These are phyloP conservation scores for Ophiostoma triangulosporum DNA, from an alignment of 2,329 filamentous ascomycete species.

Conservation along the genomic window DNA sequence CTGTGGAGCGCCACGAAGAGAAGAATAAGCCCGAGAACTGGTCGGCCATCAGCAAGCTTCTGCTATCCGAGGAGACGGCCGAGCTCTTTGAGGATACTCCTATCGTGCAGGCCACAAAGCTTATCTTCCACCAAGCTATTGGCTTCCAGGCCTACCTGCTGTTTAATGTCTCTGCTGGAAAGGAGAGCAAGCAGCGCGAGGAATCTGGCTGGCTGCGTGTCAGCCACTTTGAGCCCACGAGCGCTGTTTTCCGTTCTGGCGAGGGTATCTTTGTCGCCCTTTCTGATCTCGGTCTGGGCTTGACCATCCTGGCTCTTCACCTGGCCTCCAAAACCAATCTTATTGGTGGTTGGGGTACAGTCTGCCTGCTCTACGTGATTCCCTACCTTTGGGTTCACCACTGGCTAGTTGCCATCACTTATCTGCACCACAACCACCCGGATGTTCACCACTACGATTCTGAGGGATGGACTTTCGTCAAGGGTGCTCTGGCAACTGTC, in stretches of 20 bases:
- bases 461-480: constrained; percentile 78
- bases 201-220: constrained; percentile 53
- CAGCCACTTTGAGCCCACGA: constrained; percentile 86
- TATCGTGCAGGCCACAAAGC: constrained; percentile 36
- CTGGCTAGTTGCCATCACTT: constrained; percentile 97
- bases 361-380: constrained; percentile 85
- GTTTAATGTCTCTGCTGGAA: constrained; percentile 83
- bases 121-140: constrained; percentile 65
- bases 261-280: constrained; percentile 77
- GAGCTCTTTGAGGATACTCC: constrained; percentile 57
- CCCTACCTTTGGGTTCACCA: constrained; percentile 98
- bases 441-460: constrained; percentile 79
- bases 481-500: constrained; percentile 85
- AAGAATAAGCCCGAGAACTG: constrained; percentile 1
- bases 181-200: constrained; percentile 89
- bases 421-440: constrained; percentile 90
- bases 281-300: constrained; percentile 67
- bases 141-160: constrained; percentile 90
- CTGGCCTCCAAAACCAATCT: background rate
- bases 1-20: constrained; percentile 21
- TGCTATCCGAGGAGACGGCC: constrained; percentile 16
- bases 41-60: background rate
- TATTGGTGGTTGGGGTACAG: constrained; percentile 62
- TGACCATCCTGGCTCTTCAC: constrained; percentile 22
- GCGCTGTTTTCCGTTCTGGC: constrained; percentile 82